phyloP scores from a whole-genome alignment of 352 stramenopile genomes.

The Pythium brachiatum region DNA sequence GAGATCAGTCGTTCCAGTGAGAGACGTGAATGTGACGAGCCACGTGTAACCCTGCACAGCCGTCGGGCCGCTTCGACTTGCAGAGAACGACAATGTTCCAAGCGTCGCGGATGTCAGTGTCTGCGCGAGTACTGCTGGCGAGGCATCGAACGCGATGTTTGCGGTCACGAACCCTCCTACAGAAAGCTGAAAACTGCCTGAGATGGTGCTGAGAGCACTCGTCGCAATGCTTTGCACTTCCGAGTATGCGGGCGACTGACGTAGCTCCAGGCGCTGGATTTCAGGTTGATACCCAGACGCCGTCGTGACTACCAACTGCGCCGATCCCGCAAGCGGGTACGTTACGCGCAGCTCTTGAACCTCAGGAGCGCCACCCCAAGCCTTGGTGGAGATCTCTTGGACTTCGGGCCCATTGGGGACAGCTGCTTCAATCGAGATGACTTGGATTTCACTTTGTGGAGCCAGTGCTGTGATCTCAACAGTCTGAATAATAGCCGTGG shows the following conservation, averaged over 20 bases:
- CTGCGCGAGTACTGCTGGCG: neutral
- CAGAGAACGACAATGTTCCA: neutral
- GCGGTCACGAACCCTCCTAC: neutral
- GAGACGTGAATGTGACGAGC: neutral
- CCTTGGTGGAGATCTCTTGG: slow-evolving; percentile 47
- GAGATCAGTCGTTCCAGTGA: neutral
- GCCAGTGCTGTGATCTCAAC: slow-evolving; percentile 25
- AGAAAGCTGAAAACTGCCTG: neutral
- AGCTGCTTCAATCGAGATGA: slow-evolving; percentile 28
- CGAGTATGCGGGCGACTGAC: neutral
- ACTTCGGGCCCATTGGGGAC: slow-evolving; percentile 34
- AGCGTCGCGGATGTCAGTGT: neutral
- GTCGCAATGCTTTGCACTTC: neutral
- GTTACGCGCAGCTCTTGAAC: slow-evolving; percentile 28
- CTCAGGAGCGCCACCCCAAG: slow-evolving; percentile 31
- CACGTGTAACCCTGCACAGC: neutral
- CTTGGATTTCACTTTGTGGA: slow-evolving; percentile 39
- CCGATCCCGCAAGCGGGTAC: slow-evolving; percentile 13
- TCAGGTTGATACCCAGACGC: neutral
- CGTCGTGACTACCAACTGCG: neutral
- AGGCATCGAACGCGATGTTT: neutral
- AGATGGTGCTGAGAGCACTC: neutral
- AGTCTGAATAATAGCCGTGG: slow-evolving; percentile 9
- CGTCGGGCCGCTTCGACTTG: neutral
- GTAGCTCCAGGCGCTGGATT: neutral